Conservation (phyloP, 345 rosid genomes). For the Raphanus raphanistrum region DNA sequence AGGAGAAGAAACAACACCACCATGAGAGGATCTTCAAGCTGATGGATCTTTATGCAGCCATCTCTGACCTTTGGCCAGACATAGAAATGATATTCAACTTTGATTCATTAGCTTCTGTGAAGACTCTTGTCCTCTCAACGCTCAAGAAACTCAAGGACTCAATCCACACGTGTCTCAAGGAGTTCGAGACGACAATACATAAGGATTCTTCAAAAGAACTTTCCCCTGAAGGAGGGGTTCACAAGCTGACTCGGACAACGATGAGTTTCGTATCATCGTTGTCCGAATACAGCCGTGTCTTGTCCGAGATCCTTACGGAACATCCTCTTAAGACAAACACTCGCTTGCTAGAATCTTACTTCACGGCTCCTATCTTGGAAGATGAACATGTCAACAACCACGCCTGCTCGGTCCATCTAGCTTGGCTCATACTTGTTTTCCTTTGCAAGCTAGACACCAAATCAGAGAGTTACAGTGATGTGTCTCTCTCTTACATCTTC, state of each 20-base stretch:
- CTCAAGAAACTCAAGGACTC: conserved; percentile 54
- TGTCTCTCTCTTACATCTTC: conserved; percentile 65
- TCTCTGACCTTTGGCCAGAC: conserved; percentile 61
- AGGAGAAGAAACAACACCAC: conserved; percentile 38
- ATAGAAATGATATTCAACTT: conserved; percentile 59
- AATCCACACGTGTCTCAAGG: conserved; percentile 36
- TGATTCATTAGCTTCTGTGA: conserved; percentile 55
- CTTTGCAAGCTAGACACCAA: conserved; percentile 76
- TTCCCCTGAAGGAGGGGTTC: conserved; percentile 63
- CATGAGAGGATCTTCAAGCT: conserved; percentile 54
- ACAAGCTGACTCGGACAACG: conserved; percentile 54
- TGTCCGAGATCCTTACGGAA: conserved; percentile 57
- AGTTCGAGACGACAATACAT: conserved; percentile 51
- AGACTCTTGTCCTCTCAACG: conserved; percentile 50
- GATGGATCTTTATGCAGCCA: conserved; percentile 63
- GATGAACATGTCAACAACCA: conserved; percentile 39
- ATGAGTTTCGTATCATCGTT: conserved; percentile 69
- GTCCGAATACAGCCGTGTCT: conserved; percentile 46
- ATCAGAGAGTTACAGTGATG: conserved; percentile 61
- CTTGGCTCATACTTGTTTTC: conserved; percentile 68
- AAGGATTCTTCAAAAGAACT: conserved; percentile 50
- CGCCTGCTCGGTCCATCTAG: conserved; percentile 47
- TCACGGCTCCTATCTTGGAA: conserved; percentile 44
- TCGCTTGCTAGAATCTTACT: conserved; percentile 52
- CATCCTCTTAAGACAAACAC: conserved; percentile 42